Evolutionary conservation across 164 flowering plant genomes (phyloP), one percentile per base, ranked within the genome.

Genomic region (Pachysandra terminalis): DNA sequence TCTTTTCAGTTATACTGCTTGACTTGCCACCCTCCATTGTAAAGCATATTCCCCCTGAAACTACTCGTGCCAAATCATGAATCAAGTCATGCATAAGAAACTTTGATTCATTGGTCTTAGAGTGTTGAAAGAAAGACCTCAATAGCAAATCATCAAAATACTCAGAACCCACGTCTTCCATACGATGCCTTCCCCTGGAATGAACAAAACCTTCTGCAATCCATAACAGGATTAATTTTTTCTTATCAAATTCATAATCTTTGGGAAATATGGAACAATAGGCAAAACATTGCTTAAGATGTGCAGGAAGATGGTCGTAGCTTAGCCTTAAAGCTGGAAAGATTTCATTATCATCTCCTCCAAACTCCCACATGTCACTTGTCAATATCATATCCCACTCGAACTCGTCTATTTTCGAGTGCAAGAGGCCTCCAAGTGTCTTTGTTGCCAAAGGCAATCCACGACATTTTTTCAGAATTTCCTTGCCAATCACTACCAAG

Each of bases 381-480:
- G 53, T 27, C 24, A 21, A 9, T 23, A 66, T 22, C 48, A 27
- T 25, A 16, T 48, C 37, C 75, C 78, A 74, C 24, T 68, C 56
- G 2, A 19, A 3, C 53, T 65, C 66, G 0, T 56, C 55, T 8
- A 1, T 13, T 41, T 65, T 69, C 1, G 14, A 22, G 28, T 16
- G 22, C 61, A 78, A 14, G 1, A 62, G 26, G 15, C 81, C 49
- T 52, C 75, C 75, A 0, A 78, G 54, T 2, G 67, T 41, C 19
- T 25, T 66, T 14, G 68, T 61, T 6, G 63, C 71, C 12, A 71
- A 41, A 24, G 78, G 73, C 19, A 62, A 53, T 0, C 68, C 69
- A 14, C 23, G 19, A 19, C 71, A 77, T 56, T 61, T 73, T 8
- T 12, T 58, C n/a, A 63, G 61, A 37, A 77, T 73, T 28, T 77